These are phyloP conservation scores for Coemansia sp. DNA, from an alignment of 192 early-diverging fungal species.

Conservation along the genomic window DNA sequence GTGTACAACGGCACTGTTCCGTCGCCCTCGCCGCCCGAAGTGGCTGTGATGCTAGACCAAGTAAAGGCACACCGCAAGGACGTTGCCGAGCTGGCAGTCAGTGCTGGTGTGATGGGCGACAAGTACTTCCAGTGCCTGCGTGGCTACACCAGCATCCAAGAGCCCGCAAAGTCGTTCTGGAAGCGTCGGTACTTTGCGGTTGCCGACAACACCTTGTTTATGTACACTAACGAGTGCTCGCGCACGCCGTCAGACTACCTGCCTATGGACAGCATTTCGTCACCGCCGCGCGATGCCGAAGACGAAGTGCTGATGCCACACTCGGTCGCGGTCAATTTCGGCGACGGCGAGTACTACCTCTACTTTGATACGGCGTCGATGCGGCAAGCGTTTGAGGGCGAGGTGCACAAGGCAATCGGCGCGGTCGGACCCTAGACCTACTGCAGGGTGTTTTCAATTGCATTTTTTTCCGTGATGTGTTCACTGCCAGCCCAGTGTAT, in stretches of 20 bases:
- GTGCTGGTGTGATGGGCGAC: constrained; percentile 33
- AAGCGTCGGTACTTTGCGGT: constrained; percentile 51
- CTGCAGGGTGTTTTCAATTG: background rate
- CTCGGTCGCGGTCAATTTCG: constrained; percentile 40
- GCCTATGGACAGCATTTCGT: constrained; percentile 15
- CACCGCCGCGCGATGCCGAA: constrained; percentile 33
- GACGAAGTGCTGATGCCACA: constrained; percentile 48
- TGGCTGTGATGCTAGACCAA: constrained; percentile 27
- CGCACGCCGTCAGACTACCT: constrained; percentile 33
- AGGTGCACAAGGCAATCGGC: constrained; percentile 21
- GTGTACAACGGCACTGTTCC: constrained; percentile 11
- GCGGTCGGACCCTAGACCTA: background rate
- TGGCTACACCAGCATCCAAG: constrained; percentile 49
- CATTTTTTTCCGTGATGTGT: background rate
- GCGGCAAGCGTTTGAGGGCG: constrained; percentile 32
- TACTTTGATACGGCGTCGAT: constrained; percentile 37
- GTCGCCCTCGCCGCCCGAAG: constrained; percentile 26
- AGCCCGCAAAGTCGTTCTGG: constrained; percentile 44
- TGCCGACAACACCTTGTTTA: constrained; percentile 37
- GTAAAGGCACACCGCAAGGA: constrained; percentile 34
- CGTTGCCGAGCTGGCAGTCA: constrained; percentile 28
- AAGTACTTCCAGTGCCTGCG: constrained; percentile 39
- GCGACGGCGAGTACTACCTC: constrained; percentile 40
- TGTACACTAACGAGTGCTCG: constrained; percentile 52
- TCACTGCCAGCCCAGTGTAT: background rate